A percentile compares a stretch with the other conserved stretches of the same genome.
phyloP scores from a whole-genome alignment of 2,329 filamentous ascomycete genomes.

The Fusarium setosum region DNA sequence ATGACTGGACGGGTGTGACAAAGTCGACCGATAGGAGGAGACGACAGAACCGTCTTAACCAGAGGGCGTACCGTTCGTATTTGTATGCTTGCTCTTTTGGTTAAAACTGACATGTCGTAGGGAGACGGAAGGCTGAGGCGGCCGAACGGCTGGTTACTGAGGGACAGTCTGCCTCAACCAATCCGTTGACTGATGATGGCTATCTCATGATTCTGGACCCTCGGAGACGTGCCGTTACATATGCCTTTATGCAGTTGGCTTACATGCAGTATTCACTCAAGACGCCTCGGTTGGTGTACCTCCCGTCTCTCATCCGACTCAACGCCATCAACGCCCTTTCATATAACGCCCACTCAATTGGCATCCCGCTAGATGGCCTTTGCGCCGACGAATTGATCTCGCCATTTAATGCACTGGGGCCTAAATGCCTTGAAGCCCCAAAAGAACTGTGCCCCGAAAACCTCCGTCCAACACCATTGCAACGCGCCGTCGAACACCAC shows the following conservation, averaged over 20 bases:
- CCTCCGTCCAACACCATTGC: conserved; percentile 30
- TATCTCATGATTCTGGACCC: conserved; percentile 8
- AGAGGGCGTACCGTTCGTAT: conserved; percentile 38
- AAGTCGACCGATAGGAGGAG: conserved; percentile 34
- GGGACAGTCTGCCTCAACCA: not conserved
- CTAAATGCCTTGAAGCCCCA: not conserved
- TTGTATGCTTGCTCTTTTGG: not conserved
- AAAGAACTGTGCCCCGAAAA: not conserved
- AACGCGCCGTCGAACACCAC: conserved; percentile 29
- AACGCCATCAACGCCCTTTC: conserved; percentile 37
- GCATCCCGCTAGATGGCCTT: conserved; percentile 26
- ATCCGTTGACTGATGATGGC: not conserved
- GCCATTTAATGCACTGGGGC: conserved; percentile 25
- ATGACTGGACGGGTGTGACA: conserved; percentile 42
- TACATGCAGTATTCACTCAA: conserved; percentile 35
- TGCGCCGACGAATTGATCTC: conserved; percentile 36
- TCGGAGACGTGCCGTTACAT: conserved; percentile 18
- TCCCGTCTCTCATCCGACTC: conserved; percentile 37
- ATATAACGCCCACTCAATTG: conserved; percentile 24
- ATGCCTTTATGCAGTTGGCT: conserved; percentile 34
- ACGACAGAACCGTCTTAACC: conserved; percentile 41
- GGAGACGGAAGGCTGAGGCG: conserved; percentile 25
- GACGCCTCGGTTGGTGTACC: conserved; percentile 11
- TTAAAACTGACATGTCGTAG: too few species aligned
- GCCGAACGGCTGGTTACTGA: not conserved